A percentile compares a stretch with the other conserved stretches of the same genome.
These are phyloP conservation scores for Linderniella brevidens DNA, from an alignment of 257 asterid species.

Conservation along the genomic window DNA sequence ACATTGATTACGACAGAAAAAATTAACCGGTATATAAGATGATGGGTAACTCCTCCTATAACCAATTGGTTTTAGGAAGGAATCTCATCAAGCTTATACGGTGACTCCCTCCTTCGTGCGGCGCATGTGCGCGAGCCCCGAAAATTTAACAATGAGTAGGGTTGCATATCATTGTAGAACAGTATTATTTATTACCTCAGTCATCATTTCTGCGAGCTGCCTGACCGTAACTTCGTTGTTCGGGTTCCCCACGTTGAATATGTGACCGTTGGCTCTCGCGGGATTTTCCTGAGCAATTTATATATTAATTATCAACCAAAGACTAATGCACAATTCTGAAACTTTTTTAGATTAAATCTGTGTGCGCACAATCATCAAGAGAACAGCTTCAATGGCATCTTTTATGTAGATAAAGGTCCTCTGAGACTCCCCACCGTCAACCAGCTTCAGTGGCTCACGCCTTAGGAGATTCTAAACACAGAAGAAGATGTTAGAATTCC, in stretches of 20 bases:
- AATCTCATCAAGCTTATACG: too few species aligned
- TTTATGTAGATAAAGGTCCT: constrained; percentile 55
- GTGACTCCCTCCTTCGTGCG: too few species aligned
- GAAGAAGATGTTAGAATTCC: not conserved
- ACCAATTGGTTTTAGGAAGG: too few species aligned
- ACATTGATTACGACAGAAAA: too few species aligned
- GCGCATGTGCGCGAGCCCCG: too few species aligned
- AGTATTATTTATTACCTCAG: constrained; percentile 18
- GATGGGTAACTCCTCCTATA: too few species aligned
- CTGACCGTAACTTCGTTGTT: constrained; percentile 61
- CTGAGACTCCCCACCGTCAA: constrained; percentile 62
- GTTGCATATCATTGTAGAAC: too few species aligned
- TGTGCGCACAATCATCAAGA: constrained; percentile 46
- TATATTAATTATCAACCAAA: not conserved
- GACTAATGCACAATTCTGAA: too few species aligned
- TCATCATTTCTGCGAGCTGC: constrained; percentile 74
- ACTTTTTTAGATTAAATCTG: not conserved
- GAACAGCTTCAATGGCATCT: constrained; percentile 72
- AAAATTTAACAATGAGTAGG: too few species aligned
- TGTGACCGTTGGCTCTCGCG: constrained; percentile 61
- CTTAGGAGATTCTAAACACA: constrained; percentile 39
- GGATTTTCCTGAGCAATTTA: constrained; percentile 44
- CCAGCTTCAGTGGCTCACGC: constrained; percentile 53
- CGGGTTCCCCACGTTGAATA: constrained; percentile 63
- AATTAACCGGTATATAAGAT: too few species aligned